phyloP scores from a whole-genome alignment of 1,139 yeast species.

The Pneumocystis oryctolagi region DNA sequence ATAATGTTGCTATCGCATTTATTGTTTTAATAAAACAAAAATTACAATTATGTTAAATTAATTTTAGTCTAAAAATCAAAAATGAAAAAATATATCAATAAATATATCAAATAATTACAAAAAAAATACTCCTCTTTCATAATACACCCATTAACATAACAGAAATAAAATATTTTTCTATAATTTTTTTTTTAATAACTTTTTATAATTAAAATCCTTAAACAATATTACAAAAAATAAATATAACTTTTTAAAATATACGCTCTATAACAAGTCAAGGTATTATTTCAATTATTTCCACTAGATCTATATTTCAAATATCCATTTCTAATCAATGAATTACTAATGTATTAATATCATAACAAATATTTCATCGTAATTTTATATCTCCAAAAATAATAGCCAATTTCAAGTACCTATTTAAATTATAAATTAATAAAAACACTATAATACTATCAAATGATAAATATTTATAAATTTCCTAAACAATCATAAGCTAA shows the following conservation, averaged over 20 bases:
- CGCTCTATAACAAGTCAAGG: background rate
- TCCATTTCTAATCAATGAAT: background rate
- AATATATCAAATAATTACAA: too few relatives aligned
- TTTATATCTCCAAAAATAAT: background rate
- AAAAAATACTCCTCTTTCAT: too few relatives aligned
- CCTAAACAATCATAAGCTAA: background rate
- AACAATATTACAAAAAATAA: background rate
- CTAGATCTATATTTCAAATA: background rate
- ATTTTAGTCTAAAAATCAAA: too few relatives aligned
- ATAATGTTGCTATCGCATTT: too few relatives aligned
- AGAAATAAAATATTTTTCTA: too few relatives aligned
- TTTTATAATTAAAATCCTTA: too few relatives aligned
- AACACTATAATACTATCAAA: background rate
- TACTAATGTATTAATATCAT: background rate
- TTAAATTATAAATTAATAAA: background rate
- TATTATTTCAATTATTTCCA: background rate
- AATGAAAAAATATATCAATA: too few relatives aligned
- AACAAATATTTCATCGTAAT: background rate
- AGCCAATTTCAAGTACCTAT: background rate
- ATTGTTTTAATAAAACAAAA: too few relatives aligned
- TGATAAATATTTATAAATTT: background rate
- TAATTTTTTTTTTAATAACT: too few relatives aligned
- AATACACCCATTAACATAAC: too few relatives aligned
- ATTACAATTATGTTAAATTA: too few relatives aligned
- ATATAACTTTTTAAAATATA: too few relatives aligned